Percentiles rank a stretch among this genome's conserved stretches.
These are phyloP conservation scores for Chalciporus piperatus DNA, from an alignment of 768 basidiomycete species.

Conservation along the genomic window DNA sequence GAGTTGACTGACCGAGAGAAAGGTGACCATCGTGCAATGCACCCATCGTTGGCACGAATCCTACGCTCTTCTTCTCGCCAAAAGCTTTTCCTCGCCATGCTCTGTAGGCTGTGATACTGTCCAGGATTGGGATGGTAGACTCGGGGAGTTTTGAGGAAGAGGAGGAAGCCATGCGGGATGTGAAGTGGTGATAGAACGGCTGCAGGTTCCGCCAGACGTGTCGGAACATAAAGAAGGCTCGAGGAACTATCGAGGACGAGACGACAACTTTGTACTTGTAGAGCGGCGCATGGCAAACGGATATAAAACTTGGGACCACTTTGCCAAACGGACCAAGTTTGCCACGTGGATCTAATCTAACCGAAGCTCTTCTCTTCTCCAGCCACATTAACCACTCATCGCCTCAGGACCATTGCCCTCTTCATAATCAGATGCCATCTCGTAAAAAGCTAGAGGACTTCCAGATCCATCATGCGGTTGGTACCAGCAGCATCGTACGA, in stretches of 20 bases:
- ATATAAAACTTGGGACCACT: too few relatives aligned
- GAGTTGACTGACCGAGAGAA: slow-evolving; percentile 67
- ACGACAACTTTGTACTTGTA: not conserved
- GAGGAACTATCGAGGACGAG: not conserved
- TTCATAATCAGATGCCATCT: too few relatives aligned
- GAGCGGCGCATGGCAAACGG: not conserved
- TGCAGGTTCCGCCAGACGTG: slow-evolving; percentile 2
- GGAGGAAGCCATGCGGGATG: slow-evolving; percentile 10
- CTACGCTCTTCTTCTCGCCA: slow-evolving; percentile 63
- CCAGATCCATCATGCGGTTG: too few relatives aligned
- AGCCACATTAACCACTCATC: too few relatives aligned
- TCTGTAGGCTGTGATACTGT: slow-evolving; percentile 58
- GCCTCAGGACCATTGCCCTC: too few relatives aligned
- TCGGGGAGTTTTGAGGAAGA: slow-evolving; percentile 23
- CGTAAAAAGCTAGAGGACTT: too few relatives aligned
- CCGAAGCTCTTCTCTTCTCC: not conserved
- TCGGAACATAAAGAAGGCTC: slow-evolving; percentile 8
- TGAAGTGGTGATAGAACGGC: not conserved
- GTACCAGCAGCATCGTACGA: too few relatives aligned
- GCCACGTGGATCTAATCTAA: not conserved
- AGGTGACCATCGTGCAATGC: slow-evolving; percentile 94
- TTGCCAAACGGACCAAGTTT: too few relatives aligned
- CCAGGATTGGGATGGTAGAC: slow-evolving; percentile 47
- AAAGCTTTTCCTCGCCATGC: slow-evolving; percentile 72
- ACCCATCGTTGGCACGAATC: slow-evolving; percentile 98